phyloP scores from a whole-genome alignment of 1,284 basidiomycete genomes.

The Inonotus hispidus region DNA sequence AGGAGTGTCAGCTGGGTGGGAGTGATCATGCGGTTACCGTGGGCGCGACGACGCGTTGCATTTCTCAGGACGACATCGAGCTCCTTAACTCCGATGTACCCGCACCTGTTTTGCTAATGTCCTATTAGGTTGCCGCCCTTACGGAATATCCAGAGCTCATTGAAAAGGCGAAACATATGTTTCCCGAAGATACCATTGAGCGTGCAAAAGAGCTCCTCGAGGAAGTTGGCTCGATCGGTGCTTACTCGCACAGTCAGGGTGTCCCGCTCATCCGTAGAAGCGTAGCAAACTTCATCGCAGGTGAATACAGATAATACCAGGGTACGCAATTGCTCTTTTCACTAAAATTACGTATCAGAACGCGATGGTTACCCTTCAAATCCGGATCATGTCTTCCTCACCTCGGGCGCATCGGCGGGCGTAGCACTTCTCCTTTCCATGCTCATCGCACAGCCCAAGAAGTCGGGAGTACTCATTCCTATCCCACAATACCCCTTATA shows the following conservation, averaged over 20 bases:
- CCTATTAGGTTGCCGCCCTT: conserved; percentile 72
- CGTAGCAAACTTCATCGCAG: conserved; percentile 86
- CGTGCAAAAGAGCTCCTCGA: conserved; percentile 75
- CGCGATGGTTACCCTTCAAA: conserved; percentile 85
- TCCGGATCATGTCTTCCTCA: conserved; percentile 89
- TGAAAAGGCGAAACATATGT: conserved; percentile 70
- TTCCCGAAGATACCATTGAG: conserved; percentile 82
- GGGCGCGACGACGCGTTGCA: background rate
- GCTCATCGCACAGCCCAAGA: conserved; percentile 58
- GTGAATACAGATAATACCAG: conserved; percentile 37
- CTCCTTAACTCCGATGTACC: background rate
- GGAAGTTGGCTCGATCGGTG: conserved; percentile 94
- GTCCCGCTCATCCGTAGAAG: conserved; percentile 84
- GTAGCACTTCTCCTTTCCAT: conserved; percentile 85
- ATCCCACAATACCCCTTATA: conserved; percentile 99
- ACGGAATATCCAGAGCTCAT: conserved; percentile 90
- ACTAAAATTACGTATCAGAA: conserved; percentile 39
- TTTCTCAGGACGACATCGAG: background rate
- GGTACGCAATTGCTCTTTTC: background rate
- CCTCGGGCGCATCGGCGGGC: conserved; percentile 89
- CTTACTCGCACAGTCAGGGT: conserved; percentile 96
- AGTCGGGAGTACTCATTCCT: conserved; percentile 84
- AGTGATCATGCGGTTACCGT: background rate
- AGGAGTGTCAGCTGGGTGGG: background rate
- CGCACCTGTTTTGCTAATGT: background rate